phyloP scores from a whole-genome alignment of 2,329 filamentous ascomycete species.

The Fusarium brevicatenulatum region DNA sequence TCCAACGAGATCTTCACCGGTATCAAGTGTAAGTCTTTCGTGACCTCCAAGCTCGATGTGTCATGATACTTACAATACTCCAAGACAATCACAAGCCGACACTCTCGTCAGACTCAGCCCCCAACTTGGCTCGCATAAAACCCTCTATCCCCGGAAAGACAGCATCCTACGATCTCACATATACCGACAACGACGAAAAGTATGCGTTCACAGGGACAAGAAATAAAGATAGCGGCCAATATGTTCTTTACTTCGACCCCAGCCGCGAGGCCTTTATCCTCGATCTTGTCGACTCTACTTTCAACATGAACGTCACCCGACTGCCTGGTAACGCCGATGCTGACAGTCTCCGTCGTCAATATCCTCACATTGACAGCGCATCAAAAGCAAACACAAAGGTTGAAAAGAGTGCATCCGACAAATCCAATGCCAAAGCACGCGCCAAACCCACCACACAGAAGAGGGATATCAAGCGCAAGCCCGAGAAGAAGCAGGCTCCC shows the following conservation, averaged over 20 bases:
- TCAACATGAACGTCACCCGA: slow-evolving; percentile 85
- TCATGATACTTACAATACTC: slow-evolving; percentile 9
- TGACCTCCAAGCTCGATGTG: not conserved
- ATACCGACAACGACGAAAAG: slow-evolving; percentile 63
- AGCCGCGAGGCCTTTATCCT: slow-evolving; percentile 80
- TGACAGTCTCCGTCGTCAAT: slow-evolving; percentile 71
- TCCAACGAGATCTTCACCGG: slow-evolving; percentile 69
- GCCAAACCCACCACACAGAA: slow-evolving; percentile 41
- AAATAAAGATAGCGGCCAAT: slow-evolving; percentile 65
- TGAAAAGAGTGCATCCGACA: slow-evolving; percentile 24
- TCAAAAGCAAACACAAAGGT: slow-evolving; percentile 26
- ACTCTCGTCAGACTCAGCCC: slow-evolving; percentile 60
- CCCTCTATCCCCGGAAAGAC: slow-evolving; percentile 60
- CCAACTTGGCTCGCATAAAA: slow-evolving; percentile 62
- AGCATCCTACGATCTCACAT: slow-evolving; percentile 65
- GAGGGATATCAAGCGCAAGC: slow-evolving; percentile 47
- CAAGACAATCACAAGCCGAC: slow-evolving; percentile 71
- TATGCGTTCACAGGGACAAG: slow-evolving; percentile 71
- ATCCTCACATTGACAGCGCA: slow-evolving; percentile 68
- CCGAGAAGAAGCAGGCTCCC: slow-evolving; percentile 50
- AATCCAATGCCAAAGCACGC: slow-evolving; percentile 42
- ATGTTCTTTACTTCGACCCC: slow-evolving; percentile 80
- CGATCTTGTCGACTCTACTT: slow-evolving; percentile 81
- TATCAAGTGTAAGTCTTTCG: slow-evolving; percentile 64
- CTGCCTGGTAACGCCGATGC: slow-evolving; percentile 73